Evolutionary conservation across 1,139 yeast genomes (phyloP).

Genomic region (Lodderomyces theae): DNA sequence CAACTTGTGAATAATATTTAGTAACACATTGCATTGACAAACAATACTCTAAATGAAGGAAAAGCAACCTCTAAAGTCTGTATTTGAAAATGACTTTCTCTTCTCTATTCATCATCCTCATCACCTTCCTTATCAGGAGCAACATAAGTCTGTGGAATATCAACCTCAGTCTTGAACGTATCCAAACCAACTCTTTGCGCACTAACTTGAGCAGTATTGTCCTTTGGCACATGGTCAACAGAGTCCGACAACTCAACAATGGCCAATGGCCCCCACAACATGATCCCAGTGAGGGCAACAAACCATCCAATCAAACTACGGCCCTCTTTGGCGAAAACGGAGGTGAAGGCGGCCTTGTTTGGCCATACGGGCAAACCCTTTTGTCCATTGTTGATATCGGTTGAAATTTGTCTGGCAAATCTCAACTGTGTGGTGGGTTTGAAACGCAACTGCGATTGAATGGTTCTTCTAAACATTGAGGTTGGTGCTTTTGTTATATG

Average conservation of each 20-base stretch:
- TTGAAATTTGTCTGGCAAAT: slow-evolving; percentile 5
- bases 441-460: slow-evolving; percentile 2
- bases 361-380: slow-evolving; percentile 15
- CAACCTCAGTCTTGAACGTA: slow-evolving; percentile 10
- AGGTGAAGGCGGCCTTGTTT: slow-evolving; percentile 5
- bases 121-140: slow-evolving; percentile 10
- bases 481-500: background rate
- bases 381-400: slow-evolving; percentile 8
- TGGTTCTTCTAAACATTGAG: slow-evolving; percentile 3
- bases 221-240: slow-evolving; percentile 14
- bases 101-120: slow-evolving; percentile 7
- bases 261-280: slow-evolving; percentile 13
- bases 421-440: background rate
- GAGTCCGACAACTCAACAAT: slow-evolving; percentile 8
- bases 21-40: background rate
- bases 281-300: slow-evolving; percentile 9
- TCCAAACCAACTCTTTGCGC: slow-evolving; percentile 9
- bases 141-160: slow-evolving; percentile 13
- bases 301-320: slow-evolving; percentile 13
- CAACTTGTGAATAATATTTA: slow-evolving; percentile 4
- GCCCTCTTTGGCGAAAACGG: slow-evolving; percentile 9
- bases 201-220: slow-evolving; percentile 15
- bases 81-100: no score
- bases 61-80: no score
- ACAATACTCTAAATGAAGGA: no score